Evolutionary conservation across 805 yeast species (phyloP).

Genomic region (Metschnikowia colocasiae): DNA sequence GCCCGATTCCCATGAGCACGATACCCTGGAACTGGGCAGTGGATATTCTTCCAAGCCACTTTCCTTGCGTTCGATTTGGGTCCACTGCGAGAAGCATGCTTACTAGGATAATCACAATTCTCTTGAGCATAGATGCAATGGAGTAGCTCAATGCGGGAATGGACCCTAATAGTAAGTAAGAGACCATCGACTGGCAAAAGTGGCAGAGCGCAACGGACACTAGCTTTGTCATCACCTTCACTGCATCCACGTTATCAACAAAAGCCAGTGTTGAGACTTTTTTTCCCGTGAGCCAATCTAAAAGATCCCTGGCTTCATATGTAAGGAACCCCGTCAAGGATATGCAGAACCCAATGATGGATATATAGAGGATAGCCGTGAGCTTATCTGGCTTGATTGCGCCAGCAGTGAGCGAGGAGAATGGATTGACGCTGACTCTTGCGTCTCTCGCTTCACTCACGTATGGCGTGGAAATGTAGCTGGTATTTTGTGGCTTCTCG

Average conservation of each 20-base stretch:
- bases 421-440: constrained; percentile 21
- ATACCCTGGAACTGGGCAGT: constrained; percentile 48
- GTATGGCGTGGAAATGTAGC: constrained; percentile 2
- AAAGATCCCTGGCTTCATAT: constrained; percentile 49
- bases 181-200: constrained; percentile 73
- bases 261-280: constrained; percentile 15
- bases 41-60: constrained; percentile 38
- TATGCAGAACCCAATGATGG: constrained; percentile 63
- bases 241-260: constrained; percentile 5
- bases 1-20: constrained; percentile 48
- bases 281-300: constrained; percentile 5
- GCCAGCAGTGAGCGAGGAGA: constrained; percentile 7
- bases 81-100: constrained; percentile 58
- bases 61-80: constrained; percentile 24
- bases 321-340: constrained; percentile 72
- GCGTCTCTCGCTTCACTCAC: constrained; percentile 18
- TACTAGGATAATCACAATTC: constrained; percentile 77
- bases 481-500: not conserved
- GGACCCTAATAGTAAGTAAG: constrained; percentile 76
- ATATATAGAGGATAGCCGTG: constrained; percentile 76
- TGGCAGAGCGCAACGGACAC: constrained; percentile 70
- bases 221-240: constrained; percentile 46
- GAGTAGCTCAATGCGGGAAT: constrained; percentile 83
- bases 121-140: constrained; percentile 81
- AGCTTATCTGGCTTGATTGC: constrained; percentile 66